Percentiles rank a stretch among this genome's conserved stretches.
Conservation (phyloP, 768 basidiomycete genomes). For the Leucocoprinus birnbaumii region DNA sequence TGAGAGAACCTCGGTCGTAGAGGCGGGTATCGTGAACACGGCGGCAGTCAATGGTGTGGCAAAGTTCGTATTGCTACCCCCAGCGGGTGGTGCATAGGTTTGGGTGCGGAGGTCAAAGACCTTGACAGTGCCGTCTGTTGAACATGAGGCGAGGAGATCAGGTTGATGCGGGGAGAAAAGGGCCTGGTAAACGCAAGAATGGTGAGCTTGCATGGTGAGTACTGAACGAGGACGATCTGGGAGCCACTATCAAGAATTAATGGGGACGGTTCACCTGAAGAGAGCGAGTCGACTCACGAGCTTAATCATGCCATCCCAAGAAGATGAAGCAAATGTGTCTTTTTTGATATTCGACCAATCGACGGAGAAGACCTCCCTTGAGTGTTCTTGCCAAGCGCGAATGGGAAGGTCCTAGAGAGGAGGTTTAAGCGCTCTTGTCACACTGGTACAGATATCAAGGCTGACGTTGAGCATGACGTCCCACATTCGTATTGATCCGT, state of each 20-base stretch:
- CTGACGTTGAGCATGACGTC: constrained; percentile 82
- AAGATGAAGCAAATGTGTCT: constrained; percentile 80
- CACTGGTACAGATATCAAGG: not conserved
- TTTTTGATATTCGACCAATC: constrained; percentile 97
- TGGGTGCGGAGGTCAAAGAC: constrained; percentile 77
- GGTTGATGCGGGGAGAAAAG: constrained; percentile 92
- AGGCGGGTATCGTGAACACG: constrained; percentile 75
- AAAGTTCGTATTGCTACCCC: constrained; percentile 51
- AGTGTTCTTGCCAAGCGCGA: constrained; percentile 92
- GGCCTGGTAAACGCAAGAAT: constrained; percentile 85
- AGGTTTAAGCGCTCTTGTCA: too few species aligned
- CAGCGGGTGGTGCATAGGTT: constrained; percentile 45
- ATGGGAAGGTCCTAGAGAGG: constrained; percentile 86
- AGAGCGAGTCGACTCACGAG: constrained; percentile 52
- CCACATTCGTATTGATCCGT: constrained; percentile 89
- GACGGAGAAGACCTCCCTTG: constrained; percentile 87
- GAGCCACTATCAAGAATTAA: constrained; percentile 62
- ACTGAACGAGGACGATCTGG: constrained; percentile 80
- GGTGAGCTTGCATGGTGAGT: constrained; percentile 79
- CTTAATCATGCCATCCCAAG: constrained; percentile 92
- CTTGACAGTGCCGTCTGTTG: constrained; percentile 81
- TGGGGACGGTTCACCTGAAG: not conserved
- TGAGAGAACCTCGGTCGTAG: constrained; percentile 73
- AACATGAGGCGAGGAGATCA: constrained; percentile 77
- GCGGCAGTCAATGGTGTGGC: constrained; percentile 68